phyloP scores from a whole-genome alignment of 192 early-diverging fungal species.

The Oehlia diaphana region DNA sequence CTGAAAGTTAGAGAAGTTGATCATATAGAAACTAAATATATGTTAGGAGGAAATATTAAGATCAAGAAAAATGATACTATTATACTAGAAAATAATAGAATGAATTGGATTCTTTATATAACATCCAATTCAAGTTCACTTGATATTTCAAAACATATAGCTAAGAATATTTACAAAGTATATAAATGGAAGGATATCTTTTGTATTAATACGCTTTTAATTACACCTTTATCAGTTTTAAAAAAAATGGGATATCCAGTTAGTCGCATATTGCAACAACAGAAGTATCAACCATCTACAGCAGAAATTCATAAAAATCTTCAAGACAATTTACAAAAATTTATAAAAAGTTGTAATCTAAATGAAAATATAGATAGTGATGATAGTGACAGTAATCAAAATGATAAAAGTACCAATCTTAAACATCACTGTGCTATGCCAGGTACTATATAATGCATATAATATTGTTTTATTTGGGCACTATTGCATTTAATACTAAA shows the following conservation, averaged over 20 bases:
- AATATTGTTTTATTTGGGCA: no score
- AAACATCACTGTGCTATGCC: slow-evolving; percentile 53
- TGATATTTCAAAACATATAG: neutral
- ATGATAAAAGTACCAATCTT: slow-evolving; percentile 29
- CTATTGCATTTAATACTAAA: no score
- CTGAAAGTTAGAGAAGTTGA: slow-evolving; percentile 68
- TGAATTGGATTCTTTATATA: neutral
- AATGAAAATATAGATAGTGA: slow-evolving; percentile 24
- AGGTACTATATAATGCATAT: slow-evolving; percentile 27
- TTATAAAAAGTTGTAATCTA: slow-evolving; percentile 35
- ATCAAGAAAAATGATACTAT: slow-evolving; percentile 21
- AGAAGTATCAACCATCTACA: no score
- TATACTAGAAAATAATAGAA: slow-evolving; percentile 39
- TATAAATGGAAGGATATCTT: slow-evolving; percentile 1
- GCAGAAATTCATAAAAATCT: neutral
- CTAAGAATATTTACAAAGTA: neutral
- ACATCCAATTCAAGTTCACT: neutral
- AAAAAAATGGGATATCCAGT: neutral
- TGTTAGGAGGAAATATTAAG: slow-evolving; percentile 37
- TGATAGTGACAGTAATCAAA: slow-evolving; percentile 24
- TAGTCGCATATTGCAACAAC: neutral
- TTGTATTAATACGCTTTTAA: neutral
- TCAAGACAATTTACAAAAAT: slow-evolving; percentile 1
- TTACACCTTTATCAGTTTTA: neutral
- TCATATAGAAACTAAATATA: slow-evolving; percentile 61